Evolutionary conservation across 1,139 yeast species (phyloP), one percentile per base, ranked within the genome.

Genomic region (Waltiozyma sp.): DNA sequence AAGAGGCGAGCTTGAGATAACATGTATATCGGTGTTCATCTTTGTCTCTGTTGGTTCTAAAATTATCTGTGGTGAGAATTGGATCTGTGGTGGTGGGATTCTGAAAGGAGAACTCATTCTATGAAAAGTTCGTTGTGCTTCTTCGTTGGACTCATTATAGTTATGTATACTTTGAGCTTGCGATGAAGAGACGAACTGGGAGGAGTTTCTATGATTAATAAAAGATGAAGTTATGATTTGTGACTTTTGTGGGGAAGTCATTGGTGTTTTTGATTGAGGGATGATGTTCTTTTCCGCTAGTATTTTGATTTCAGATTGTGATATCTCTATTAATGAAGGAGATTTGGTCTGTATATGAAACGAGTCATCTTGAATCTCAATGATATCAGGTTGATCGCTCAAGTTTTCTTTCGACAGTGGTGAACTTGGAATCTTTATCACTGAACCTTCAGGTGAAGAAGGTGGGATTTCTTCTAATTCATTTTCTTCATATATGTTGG

Each of bases 401-500:
- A 6, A n/a, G 16, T 10, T 5, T 31, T n/a, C n/a, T n/a, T 31
- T 7, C n/a, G 7, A 5, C 4, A 26, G 28, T 10, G n/a, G n/a
- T 10, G 28, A 26, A 10, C 28, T 31, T 31, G 45, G 40, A n/a
- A 48, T 38, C n/a, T 43, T 51, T 3, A 49, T 48, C 13, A 43
- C 37, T 4, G 52, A 46, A 5, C 49, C 52, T 37, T 46, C 48
- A 13, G 54, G 54, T 2, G 49, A 45, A 4, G 52, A 50, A 39
- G 43, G 46, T 9, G 47, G 45, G 13, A 48, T 24, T 36, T 49
- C 51, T 15, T 31, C 34, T n/a, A 9, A 13, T 9, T 31, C 34
- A 5, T 31, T 18, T 21, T 8, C 23, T 21, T 21, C 23, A 21
- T 21, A 21, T 21, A 21, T 5, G 23, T 21, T n/a, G n/a, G n/a